phyloP scores from a whole-genome alignment of 257 asterid species.

The Scutellaria galericulata region DNA sequence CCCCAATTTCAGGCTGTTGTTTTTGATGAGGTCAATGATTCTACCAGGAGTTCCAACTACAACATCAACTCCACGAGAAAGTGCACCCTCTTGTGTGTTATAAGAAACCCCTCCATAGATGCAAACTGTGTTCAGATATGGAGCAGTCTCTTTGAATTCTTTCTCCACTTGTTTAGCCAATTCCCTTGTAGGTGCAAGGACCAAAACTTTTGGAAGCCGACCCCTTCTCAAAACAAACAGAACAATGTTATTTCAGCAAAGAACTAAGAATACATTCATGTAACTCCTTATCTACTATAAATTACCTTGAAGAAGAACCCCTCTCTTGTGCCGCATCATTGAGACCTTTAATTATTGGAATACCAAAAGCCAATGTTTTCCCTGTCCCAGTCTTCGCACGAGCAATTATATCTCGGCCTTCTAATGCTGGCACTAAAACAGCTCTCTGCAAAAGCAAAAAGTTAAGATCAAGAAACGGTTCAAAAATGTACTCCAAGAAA shows the following conservation, averaged over 20 bases:
- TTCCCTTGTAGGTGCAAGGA: constrained; percentile 98
- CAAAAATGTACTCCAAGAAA: background rate
- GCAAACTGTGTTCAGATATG: constrained; percentile 67
- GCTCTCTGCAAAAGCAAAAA: constrained; percentile 64
- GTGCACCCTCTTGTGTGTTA: constrained; percentile 71
- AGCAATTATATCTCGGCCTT: constrained; percentile 91
- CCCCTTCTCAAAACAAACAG: constrained; percentile 62
- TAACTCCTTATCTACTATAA: background rate
- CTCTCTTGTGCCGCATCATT: constrained; percentile 58
- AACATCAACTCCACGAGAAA: constrained; percentile 88
- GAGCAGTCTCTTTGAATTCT: constrained; percentile 86
- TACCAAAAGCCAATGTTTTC: constrained; percentile 98
- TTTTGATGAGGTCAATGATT: constrained; percentile 82
- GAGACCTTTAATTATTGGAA: constrained; percentile 81
- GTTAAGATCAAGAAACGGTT: constrained; percentile 13
- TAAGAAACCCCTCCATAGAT: constrained; percentile 90
- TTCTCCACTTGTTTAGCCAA: constrained; percentile 96
- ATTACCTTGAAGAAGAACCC: constrained; percentile 67
- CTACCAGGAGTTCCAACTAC: constrained; percentile 99
- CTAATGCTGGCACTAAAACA: constrained; percentile 86
- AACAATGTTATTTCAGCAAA: constrained; percentile 24
- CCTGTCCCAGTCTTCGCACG: constrained; percentile 99
- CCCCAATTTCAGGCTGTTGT: constrained; percentile 68
- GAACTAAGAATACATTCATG: constrained; percentile 1
- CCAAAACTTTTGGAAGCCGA: constrained; percentile 79